Percentiles rank a stretch among this genome's conserved stretches.
Conservation (phyloP, 148 eudicot species). For the Dysphania ambrosioides region DNA sequence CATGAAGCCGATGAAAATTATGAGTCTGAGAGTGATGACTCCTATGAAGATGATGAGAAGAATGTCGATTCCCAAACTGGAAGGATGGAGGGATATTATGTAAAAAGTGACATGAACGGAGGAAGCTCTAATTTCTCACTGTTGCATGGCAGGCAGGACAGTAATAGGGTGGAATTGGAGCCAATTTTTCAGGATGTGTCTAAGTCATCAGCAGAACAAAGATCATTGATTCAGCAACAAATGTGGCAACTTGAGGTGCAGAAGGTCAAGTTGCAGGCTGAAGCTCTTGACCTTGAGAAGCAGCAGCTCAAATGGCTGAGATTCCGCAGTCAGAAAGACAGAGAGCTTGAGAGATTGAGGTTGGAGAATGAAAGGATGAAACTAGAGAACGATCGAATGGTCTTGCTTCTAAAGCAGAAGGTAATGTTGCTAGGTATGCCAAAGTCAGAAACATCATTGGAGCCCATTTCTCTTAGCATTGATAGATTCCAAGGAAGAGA, state of each 20-base stretch:
- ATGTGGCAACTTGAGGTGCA: conserved; percentile 41
- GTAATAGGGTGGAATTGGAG: conserved; percentile 25
- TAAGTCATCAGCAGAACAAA: conserved; percentile 35
- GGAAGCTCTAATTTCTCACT: conserved; percentile 22
- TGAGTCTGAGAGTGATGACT: conserved; percentile 47
- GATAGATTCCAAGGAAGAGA: conserved; percentile 34
- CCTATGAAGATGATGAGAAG: conserved; percentile 34
- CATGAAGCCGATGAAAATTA: conserved; percentile 39
- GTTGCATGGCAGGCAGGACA: conserved; percentile 19
- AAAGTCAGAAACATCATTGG: conserved; percentile 30
- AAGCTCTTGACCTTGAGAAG: conserved; percentile 50
- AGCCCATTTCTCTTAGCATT: conserved; percentile 22
- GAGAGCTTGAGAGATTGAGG: conserved; percentile 51
- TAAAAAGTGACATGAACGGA: conserved; percentile 24
- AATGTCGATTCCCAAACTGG: conserved; percentile 19
- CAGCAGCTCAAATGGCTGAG: conserved; percentile 53
- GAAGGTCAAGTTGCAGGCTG: conserved; percentile 38
- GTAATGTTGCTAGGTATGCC: conserved; percentile 29
- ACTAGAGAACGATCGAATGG: conserved; percentile 55
- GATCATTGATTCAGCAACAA: conserved; percentile 39
- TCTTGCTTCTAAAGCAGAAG: conserved; percentile 50
- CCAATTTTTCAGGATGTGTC: conserved; percentile 30
- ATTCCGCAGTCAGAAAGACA: conserved; percentile 53
- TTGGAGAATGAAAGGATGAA: conserved; percentile 56
- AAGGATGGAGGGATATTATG: conserved; percentile 19